Evolutionary conservation across 1,284 basidiomycete species (phyloP).

Genomic region (Ceratobasidium sp.): DNA sequence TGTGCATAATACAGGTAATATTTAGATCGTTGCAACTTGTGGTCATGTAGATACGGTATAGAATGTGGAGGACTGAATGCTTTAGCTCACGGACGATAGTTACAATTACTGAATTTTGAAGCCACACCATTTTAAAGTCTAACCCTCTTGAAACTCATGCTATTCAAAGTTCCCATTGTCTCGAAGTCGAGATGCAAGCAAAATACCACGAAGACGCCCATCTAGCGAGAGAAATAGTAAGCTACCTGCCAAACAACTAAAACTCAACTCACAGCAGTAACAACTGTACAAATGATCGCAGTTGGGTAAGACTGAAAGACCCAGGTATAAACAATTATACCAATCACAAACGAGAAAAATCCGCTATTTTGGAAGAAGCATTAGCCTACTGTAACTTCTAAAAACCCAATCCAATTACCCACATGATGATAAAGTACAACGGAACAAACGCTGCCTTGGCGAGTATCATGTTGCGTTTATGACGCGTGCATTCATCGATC

Average conservation of each 20-base stretch:
- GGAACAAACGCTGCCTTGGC: slow-evolving; percentile 19
- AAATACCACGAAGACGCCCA: not conserved
- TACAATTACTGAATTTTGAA: too few species aligned
- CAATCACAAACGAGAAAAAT: slow-evolving; percentile 20
- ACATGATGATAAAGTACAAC: slow-evolving; percentile 19
- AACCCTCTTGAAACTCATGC: slow-evolving; percentile 19
- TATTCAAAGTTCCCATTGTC: slow-evolving; percentile 21
- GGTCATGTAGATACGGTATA: too few species aligned
- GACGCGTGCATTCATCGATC: not conserved
- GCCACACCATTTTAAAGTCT: not conserved
- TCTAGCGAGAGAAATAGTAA: not conserved
- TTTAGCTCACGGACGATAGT: too few species aligned
- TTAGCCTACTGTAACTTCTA: not conserved
- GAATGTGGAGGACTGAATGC: too few species aligned
- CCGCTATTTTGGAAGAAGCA: not conserved
- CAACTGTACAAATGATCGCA: slow-evolving; percentile 17
- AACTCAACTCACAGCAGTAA: slow-evolving; percentile 18
- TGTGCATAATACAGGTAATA: too few species aligned
- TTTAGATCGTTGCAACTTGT: too few species aligned
- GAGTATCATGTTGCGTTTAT: slow-evolving; percentile 12
- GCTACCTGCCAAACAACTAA: not conserved
- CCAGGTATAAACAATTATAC: slow-evolving; percentile 32
- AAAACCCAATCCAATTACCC: not conserved
- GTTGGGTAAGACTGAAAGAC: slow-evolving; percentile 11
- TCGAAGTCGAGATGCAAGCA: slow-evolving; percentile 33